phyloP scores from a whole-genome alignment of 2,329 filamentous ascomycete species.

The Aspergillus transmontanensis region DNA sequence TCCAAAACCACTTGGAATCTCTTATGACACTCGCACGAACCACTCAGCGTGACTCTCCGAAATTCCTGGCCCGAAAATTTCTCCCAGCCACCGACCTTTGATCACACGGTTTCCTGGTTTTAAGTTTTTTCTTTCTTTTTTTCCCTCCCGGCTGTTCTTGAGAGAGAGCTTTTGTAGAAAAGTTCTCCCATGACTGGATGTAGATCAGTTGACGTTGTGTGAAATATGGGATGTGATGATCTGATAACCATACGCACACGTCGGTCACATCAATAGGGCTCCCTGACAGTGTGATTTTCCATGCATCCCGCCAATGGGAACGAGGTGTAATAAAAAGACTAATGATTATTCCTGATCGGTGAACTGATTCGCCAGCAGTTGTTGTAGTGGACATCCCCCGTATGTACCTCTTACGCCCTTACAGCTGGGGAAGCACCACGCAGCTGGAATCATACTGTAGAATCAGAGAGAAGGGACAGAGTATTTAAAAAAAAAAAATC shows the following conservation, averaged over 20 bases:
- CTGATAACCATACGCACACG: background rate
- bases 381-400: background rate
- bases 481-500: background rate
- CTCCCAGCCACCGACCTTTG: conserved; percentile 20
- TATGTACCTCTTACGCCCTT: background rate
- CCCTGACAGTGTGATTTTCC: background rate
- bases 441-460: background rate
- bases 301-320: background rate
- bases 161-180: background rate
- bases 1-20: conserved; percentile 9
- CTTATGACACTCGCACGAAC: background rate
- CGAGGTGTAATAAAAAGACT: background rate
- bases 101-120: conserved; percentile 14
- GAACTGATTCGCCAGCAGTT: background rate
- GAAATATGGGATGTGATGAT: conserved; percentile 3
- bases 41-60: conserved; percentile 8
- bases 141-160: background rate
- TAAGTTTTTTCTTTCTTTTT: background rate
- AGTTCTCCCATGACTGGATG: background rate
- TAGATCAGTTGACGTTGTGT: conserved; percentile 7
- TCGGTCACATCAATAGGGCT: background rate
- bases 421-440: background rate
- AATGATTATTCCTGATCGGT: background rate
- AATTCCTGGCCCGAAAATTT: conserved; percentile 2
- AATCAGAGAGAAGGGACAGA: background rate